These are phyloP conservation scores for Trichoderma hamatum DNA, from an alignment of 2,329 filamentous ascomycete species.

Conservation along the genomic window DNA sequence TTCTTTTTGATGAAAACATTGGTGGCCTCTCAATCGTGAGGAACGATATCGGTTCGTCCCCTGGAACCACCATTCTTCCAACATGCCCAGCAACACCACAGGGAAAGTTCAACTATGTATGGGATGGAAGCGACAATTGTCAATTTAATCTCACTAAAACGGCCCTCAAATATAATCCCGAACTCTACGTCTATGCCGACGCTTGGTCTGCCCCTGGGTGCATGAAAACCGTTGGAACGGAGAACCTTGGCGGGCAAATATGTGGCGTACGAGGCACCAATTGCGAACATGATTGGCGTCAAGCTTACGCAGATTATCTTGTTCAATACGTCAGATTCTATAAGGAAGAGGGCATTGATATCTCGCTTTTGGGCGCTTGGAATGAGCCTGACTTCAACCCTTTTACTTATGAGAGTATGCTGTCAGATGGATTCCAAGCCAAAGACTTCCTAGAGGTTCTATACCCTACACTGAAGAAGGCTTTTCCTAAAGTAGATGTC, in stretches of 20 bases:
- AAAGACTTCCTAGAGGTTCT: constrained; percentile 21
- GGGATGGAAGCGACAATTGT: constrained; percentile 19
- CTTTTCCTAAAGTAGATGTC: constrained; percentile 18
- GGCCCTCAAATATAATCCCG: constrained; percentile 4
- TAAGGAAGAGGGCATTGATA: constrained; percentile 15
- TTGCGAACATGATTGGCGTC: constrained; percentile 19
- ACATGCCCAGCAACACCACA: constrained; percentile 15
- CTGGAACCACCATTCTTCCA: constrained; percentile 16
- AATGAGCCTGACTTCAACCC: constrained; percentile 22
- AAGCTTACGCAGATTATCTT: constrained; percentile 20
- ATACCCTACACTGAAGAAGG: constrained; percentile 19
- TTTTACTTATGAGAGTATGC: constrained; percentile 23
- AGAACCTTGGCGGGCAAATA: constrained; percentile 18
- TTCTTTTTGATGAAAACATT: constrained; percentile 22
- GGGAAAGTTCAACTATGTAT: constrained; percentile 17
- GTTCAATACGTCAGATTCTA: constrained; percentile 21
- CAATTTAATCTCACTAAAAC: constrained; percentile 22
- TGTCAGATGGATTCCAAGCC: constrained; percentile 20
- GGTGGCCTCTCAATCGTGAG: constrained; percentile 15
- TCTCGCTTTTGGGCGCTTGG: constrained; percentile 20
- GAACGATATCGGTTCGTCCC: constrained; percentile 19
- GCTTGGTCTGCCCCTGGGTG: constrained; percentile 21
- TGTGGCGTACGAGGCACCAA: constrained; percentile 18
- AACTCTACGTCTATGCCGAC: constrained; percentile 13
- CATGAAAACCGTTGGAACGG: constrained; percentile 21